Base-by-base conservation (phyloP, 2,329 filamentous ascomycete genomes). In the Neonectria hederae region DNA sequence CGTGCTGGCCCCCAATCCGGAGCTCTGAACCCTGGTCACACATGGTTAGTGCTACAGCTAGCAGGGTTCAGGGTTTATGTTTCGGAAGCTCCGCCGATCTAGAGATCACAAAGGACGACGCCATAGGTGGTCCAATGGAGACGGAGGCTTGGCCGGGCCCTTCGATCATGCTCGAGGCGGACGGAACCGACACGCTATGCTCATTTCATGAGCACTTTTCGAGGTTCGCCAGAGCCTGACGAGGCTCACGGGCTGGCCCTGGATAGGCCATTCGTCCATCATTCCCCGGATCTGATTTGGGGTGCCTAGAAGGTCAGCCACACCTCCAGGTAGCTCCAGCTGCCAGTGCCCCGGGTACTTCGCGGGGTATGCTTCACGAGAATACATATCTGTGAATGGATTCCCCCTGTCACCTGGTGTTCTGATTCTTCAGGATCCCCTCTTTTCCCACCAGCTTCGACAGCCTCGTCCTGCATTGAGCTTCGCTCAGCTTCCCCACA, bases 51-150 rank as follows among this genome's bases (percentile, higher is more conserved):
- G 60, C 28, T 62, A 48, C 54, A 48, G 24, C 60, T 63, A 68
- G 63, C 70, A 73, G 69, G 71, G 71, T 69, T 66, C 69, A 73
- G 66, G 71, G 69, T 63, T 71, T 57, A 7, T 42, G 51, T 30
- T 46, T 72, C 68, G 69, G 66, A 57, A 63, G 49, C 48, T 24
- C 61, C 63, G 58, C 68, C 65, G 66, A 70, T 72, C 68, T 63
- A 35, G 51, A 56, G 26, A 21, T 40, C 35, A 53, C 56, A 40
- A 42, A 40, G 52, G 32, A 55, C 52, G 45, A 54, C 61, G 48
- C 55, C 49, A 49, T 59, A 48, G 22, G 30, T n/a, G 26, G 30
- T 58, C 21, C 28, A 49, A 53, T 24, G 54, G 51, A 51, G 54
- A 56, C 46, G 59, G 60, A 54, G 35, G 48, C 69, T 70, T 69